Conservation (phyloP, 208 protist genomes). For the Acanthamoeba rhysodes region DNA sequence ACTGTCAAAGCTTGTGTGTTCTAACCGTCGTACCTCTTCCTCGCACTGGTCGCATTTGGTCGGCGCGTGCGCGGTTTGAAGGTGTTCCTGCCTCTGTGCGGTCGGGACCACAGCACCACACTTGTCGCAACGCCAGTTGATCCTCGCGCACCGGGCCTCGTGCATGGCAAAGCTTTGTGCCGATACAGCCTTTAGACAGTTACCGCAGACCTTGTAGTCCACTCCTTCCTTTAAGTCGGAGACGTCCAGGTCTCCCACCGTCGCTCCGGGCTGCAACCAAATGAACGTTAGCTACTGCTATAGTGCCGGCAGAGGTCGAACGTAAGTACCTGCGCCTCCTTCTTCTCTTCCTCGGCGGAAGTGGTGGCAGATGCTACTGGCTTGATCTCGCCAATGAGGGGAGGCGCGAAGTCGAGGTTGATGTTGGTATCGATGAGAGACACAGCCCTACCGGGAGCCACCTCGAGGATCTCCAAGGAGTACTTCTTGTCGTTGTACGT, state of each 20-base stretch:
- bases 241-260: background rate
- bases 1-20: too few relatives aligned
- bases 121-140: conserved; percentile 73
- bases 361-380: background rate
- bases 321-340: background rate
- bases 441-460: conserved; percentile 56
- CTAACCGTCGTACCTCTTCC: background rate
- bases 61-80: conserved; percentile 1
- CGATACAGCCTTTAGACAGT: conserved; percentile 30
- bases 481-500: conserved; percentile 11
- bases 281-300: background rate
- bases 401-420: conserved; percentile 68
- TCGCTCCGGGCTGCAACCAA: background rate
- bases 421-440: conserved; percentile 75
- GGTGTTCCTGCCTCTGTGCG: conserved; percentile 22
- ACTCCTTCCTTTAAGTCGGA: conserved; percentile 32
- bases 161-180: conserved; percentile 18
- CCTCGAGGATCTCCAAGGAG: conserved; percentile 37
- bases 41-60: conserved; percentile 36
- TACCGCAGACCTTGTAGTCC: conserved; percentile 67
- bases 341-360: conserved; percentile 36
- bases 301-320: background rate
- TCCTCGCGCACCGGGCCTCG: conserved; percentile 13
- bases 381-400: conserved; percentile 46
- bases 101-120: conserved; percentile 49